Evolutionary conservation across 108 stramenopile genomes (phyloP), one percentile per base, ranked within the genome.

Genomic region (Thalassiosira profunda): DNA sequence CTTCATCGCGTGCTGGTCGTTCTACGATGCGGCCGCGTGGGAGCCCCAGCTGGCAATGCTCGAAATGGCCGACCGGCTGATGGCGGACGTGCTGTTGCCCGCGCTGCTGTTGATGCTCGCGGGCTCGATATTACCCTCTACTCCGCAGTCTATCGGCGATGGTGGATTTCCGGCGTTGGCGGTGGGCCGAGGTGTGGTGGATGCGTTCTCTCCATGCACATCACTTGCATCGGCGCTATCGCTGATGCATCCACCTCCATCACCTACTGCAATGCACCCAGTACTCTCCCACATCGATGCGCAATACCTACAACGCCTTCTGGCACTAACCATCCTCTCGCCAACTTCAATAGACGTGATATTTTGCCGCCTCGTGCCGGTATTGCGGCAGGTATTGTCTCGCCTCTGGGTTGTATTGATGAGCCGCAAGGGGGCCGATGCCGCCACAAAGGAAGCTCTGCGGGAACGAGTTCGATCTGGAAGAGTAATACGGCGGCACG

Each of bases 311-410:
- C 4, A 8, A 7, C 58, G 69, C 23, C 57, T 58, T 21, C 8
- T 35, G 4, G 20, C 35, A 18, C 35, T 70, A 37, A 51, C 58
- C 18, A 24, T 60, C 10, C 17, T 70, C 20, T 70, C 69, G 34
- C 69, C 69, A n/a, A 51, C 51, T 23, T 31, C 58, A 60, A 48
- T 60, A 11, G 69, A 70, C 43, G 12, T 70, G 42, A 20, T 70
- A 37, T 42, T 70, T 25, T 46, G 41, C 2, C 18, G 53, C 38
- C 60, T 70, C 35, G 47, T 54, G 37, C 69, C 69, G 21, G 17
- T 70, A 29, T 36, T 40, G 10, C 25, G 42, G 15, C 46, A 37
- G 6, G 34, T 47, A 36, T 38, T 49, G 5, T 29, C 51, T 14
- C 58, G 69, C 1, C 57, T 70, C 11, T 14, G 26, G 34, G 29